Evolutionary conservation across 192 early-diverging fungal genomes (phyloP), one percentile per base, ranked within the genome.

Genomic region (Podila epigama): DNA sequence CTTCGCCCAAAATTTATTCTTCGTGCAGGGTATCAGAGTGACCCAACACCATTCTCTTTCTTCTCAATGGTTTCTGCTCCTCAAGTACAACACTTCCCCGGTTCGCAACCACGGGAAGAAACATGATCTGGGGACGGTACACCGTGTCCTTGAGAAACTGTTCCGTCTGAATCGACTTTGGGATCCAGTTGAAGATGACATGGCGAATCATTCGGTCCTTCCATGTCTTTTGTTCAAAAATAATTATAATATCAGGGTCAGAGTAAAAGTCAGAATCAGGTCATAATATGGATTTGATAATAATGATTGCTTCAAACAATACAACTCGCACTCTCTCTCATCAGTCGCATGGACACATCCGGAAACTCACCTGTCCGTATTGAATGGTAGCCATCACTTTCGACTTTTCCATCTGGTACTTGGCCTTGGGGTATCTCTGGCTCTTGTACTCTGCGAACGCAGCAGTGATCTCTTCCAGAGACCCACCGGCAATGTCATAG

Each of bases 121-220:
- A 54, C 52, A 32, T 54, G 7, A 54, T 15, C 29, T 54, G 52
- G 3, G 52, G 52, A 29, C 52, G 18, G 15, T 54, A 54, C 10
- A 15, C 29, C 25, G 52, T 54, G 52, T 54, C 52, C 12, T 54
- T 54, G 52, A 54, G 52, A 28, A 54, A 31, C 52, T 33, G 52
- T 11, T 54, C 52, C 9, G 52, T 54, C 52, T 54, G 52, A 15
- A 32, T 32, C 25, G 27, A 31, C 16, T 54, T 27, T 20, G 52
- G 52, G 25, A 54, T 32, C 52, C 25, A 31, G 12, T 54, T 54
- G 29, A 54, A 54, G 25, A 54, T 32, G 52, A 54, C 22, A 32
- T 54, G 29, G 27, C 52, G 52, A 15, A 54, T 27, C 25, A 13
- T 25, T 31, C 52, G 52, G 4, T 54, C 52, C 4, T 32, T 32